These are phyloP conservation scores for Phragmites australis DNA, from an alignment of 176 grass and related monocot species.

Conservation along the genomic window DNA sequence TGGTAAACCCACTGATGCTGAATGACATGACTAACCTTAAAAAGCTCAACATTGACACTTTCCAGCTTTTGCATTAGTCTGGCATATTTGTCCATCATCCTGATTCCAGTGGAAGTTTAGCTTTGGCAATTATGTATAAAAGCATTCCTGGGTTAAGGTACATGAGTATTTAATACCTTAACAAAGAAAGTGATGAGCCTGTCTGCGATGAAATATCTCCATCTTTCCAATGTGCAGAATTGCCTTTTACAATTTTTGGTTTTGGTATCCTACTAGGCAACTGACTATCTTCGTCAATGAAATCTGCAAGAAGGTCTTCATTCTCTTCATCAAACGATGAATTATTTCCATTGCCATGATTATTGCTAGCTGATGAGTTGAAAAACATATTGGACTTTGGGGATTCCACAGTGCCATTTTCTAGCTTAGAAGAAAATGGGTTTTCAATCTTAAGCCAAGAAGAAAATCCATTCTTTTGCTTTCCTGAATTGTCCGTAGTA, in stretches of 20 bases:
- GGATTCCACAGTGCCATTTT: conserved; percentile 69
- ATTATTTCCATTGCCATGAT: conserved; percentile 58
- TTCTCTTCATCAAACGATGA: conserved; percentile 84
- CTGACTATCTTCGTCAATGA: conserved; percentile 99
- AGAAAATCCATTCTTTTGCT: conserved; percentile 66
- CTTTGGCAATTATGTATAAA: conserved; percentile 14
- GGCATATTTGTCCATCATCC: conserved; percentile 99
- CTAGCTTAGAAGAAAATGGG: conserved; percentile 70
- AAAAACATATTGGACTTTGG: conserved; percentile 48
- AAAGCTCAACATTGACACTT: conserved; percentile 91
- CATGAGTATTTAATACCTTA: conserved; percentile 69
- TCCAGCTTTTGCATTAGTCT: conserved; percentile 99
- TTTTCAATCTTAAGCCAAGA: conserved; percentile 75
- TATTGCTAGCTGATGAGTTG: conserved; percentile 46
- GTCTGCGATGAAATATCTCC: conserved; percentile 94
- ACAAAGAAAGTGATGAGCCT: conserved; percentile 88
- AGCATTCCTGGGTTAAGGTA: conserved; percentile 31
- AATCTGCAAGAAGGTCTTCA: conserved; percentile 98
- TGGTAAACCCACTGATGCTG: conserved; percentile 21
- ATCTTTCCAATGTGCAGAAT: conserved; percentile 65
- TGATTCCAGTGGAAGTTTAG: conserved; percentile 51
- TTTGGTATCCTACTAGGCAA: conserved; percentile 86
- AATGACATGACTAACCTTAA: conserved; percentile 62
- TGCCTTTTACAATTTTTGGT: conserved; percentile 62
- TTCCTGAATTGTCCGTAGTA: conserved; percentile 46